Conservation (phyloP, 2,329 filamentous ascomycete genomes). For the Cordyceps militaris region DNA sequence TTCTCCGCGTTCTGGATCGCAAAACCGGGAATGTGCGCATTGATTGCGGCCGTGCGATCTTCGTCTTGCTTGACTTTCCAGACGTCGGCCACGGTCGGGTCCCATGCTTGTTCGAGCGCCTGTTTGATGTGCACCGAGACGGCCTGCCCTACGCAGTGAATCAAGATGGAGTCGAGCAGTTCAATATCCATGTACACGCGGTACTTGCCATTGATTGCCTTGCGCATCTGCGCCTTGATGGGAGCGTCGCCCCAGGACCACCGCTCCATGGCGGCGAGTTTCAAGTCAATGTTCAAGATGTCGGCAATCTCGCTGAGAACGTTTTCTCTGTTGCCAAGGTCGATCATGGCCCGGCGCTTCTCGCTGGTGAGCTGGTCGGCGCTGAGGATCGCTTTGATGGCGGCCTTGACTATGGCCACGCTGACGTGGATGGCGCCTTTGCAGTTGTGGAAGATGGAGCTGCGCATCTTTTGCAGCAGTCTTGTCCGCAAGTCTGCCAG, state of each 20-base stretch:
- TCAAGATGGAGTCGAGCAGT: constrained; percentile 33
- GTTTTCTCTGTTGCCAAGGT: constrained; percentile 5
- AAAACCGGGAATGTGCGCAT: not conserved
- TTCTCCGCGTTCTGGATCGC: not conserved
- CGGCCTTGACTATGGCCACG: not conserved
- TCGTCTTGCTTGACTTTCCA: constrained; percentile 5
- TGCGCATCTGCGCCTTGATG: constrained; percentile 31
- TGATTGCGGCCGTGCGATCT: not conserved
- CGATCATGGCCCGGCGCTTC: constrained; percentile 11
- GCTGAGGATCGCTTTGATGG: constrained; percentile 6
- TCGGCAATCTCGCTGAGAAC: constrained; percentile 36
- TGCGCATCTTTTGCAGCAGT: not conserved
- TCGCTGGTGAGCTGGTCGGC: constrained; percentile 12
- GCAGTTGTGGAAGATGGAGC: not conserved
- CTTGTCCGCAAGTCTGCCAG: not conserved
- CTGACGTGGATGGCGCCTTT: not conserved
- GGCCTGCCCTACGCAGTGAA: constrained; percentile 32
- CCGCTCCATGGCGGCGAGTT: constrained; percentile 21
- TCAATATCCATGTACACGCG: constrained; percentile 51
- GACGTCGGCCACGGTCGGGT: not conserved
- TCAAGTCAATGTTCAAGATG: constrained; percentile 38
- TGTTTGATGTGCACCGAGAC: not conserved
- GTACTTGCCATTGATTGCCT: constrained; percentile 40
- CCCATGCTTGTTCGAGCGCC: not conserved
- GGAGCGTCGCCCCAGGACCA: constrained; percentile 34